Base-by-base conservation (phyloP, 371 early-diverging fungal genomes). In the Zopfochytrium polystomum region DNA sequence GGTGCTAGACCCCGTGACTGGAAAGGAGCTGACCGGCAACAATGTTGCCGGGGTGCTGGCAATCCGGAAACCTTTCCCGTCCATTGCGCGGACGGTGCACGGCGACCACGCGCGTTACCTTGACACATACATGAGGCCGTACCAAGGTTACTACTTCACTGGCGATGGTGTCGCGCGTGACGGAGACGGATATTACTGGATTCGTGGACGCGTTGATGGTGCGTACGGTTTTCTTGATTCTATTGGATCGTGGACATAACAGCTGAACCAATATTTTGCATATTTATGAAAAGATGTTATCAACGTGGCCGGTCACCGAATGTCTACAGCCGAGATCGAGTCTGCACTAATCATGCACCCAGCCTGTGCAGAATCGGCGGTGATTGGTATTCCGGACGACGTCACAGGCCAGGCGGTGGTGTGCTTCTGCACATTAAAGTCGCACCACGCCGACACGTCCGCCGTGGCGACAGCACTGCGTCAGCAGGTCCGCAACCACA, bases 251-350 rank as follows among this genome's bases (percentile, higher is more conserved):
- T 25, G 0, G 1, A 18, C 4, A 11, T 18, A 38, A 11, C 11
- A 11, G 7, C 7, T 11, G 38, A 38, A 11, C 38, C 18, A 18
- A 38, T 38, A 7, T 38, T 38, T 38, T 38, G 18, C 18, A 38
- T 38, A 7, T 38, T 38, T 38, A n/a, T 38, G 11, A 50, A 32
- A 15, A 22, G 85, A 99, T 75, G 97, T 98, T 31, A 93, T 97
- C 75, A 98, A 98, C 79, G 96, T 98, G 9, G 87, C 93, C 20
- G 99, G 99, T 11, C 99, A 99, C 78, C 87, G 99, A 52, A 73
- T 99, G 58, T 88, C 89, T 47, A 98, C 99, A 0, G 89, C 96
- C 38, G 98, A 98, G 80, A 90, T 99, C 54, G 77, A 79, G 52
- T 65, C 65, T 13, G 76, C 74, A 1, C 60, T 74, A 18, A 63